Base-by-base conservation (phyloP, 2,329 filamentous ascomycete genomes). In the Xylaria sp. region DNA sequence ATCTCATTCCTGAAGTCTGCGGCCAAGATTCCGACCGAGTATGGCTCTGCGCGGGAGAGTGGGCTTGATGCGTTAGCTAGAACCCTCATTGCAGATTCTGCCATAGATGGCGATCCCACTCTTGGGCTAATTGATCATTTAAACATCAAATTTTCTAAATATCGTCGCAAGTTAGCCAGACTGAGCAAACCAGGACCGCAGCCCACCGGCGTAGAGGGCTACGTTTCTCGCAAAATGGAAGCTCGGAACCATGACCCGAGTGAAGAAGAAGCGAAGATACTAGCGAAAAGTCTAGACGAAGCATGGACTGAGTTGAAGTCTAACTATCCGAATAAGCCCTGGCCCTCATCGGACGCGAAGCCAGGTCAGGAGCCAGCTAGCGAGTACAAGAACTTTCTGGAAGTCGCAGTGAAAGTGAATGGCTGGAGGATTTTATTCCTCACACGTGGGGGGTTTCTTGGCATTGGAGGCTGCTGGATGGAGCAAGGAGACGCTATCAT, bases 401-500 rank as follows among this genome's bases (percentile, higher is more conserved):
- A 23, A 5, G 18, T 57, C 9, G 53, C 29, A 2, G 29, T 57
- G 32, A 57, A 25, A 25, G 9, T 57, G 3, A 57, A 57, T 6
- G 53, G n/a, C 1, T 40, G 53, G 53, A 37, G 53, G 21, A 13
- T 32, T 5, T 23, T 40, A 40, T 57, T 57, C 10, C 53, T 57
- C 21, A 57, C 53, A 5, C n/a, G 40, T 13, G 53, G 25, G 18
- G 32, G 32, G 1, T 32, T 25, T 1, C 21, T 57, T 5, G 32
- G 58, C 25, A 60, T 67, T 23, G 60, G 44, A 4, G 27, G 50
- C 5, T 25, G 44, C 18, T 58, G 65, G 59, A 9, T 63, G 2
- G 54, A 63, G 21, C n/a, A 53, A 37, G 65, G 60, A 21, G 60
- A 68, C 25, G 60, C 47, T 13, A 60, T 64, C 23, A 59, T 68